Base-by-base conservation (phyloP, 2,329 filamentous ascomycete species). In the Hypoxylon sp. region DNA sequence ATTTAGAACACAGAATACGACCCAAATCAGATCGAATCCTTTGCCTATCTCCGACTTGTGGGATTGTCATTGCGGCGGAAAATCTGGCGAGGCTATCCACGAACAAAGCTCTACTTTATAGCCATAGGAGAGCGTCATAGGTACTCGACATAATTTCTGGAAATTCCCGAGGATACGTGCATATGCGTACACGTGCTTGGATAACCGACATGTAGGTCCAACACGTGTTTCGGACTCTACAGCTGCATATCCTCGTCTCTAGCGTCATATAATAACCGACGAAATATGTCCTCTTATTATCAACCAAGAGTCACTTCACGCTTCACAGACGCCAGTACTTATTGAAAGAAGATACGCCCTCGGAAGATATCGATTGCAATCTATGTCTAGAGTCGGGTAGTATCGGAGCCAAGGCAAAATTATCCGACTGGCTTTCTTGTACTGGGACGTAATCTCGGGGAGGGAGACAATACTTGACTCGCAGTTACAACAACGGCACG, bases 371-470 rank as follows among this genome's bases (percentile, higher is more conserved):
- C 14, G 21, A 23, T 32, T 7, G 6, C 39, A 39, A 37, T 34
- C 25, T 23, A 39, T 39, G n/a, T 25, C 39, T n/a, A 58, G 47
- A n/a, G 43, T 45, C 29, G 29, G 53, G 52, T 58, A 21, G 25
- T 61, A 47, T 51, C 52, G 56, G 52, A 58, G 52, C 63, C 58
- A 61, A 58, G 39, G 48, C 23, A 6, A 48, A 61, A 61, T 61
- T 61, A 30, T 57, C 57, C 53, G 67, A 69, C 60, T 69, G 63
- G 63, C 57, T n/a, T 61, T 5, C 41, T 43, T 56, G 29, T 29
- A 6, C 21, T 46, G 43, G 23, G 23, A 52, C 34, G 27, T 39
- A 47, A 30, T 57, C 32, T 19, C 25, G 47, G 62, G 59, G 34
- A 51, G 21, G 27, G 27, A 48, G 16, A 46, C 12, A 51, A 6